phyloP scores from a whole-genome alignment of 2,329 filamentous ascomycete species.

The Xylaria sp. region DNA sequence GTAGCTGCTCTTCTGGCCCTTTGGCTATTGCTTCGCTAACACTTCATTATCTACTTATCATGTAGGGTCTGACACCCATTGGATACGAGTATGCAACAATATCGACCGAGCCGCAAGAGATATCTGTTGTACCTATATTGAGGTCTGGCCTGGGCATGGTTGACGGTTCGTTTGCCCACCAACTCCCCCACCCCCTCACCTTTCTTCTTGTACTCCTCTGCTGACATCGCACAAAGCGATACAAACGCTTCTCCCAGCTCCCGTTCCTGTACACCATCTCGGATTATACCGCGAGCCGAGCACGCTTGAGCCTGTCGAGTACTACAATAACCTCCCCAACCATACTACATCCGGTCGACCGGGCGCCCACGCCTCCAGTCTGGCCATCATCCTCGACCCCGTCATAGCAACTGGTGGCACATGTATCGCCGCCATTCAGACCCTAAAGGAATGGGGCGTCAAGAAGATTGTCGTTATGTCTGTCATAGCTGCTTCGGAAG shows the following conservation, averaged over 20 bases:
- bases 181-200: neutral
- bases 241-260: conserved; percentile 80
- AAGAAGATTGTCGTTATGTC: conserved; percentile 79
- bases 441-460: conserved; percentile 91
- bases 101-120: conserved; percentile 69
- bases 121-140: conserved; percentile 92
- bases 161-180: conserved; percentile 66
- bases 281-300: conserved; percentile 92
- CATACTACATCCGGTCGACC: conserved; percentile 59
- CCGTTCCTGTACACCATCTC: conserved; percentile 90
- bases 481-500: conserved; percentile 77
- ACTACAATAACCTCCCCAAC: conserved; percentile 96
- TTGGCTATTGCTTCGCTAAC: conserved; percentile 22
- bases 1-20: neutral
- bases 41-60: neutral
- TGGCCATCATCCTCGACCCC: conserved; percentile 90
- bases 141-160: conserved; percentile 92
- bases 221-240: conserved; percentile 64
- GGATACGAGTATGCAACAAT: conserved; percentile 78
- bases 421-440: conserved; percentile 88
- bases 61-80: conserved; percentile 80
- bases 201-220: conserved; percentile 6
- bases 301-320: conserved; percentile 90
- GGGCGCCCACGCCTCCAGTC: conserved; percentile 53
- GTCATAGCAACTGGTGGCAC: conserved; percentile 95